Percentiles rank a stretch among this genome's conserved stretches.
Conservation (phyloP, 2,329 filamentous ascomycete species). For the Atkinsonella hypoxylon region DNA sequence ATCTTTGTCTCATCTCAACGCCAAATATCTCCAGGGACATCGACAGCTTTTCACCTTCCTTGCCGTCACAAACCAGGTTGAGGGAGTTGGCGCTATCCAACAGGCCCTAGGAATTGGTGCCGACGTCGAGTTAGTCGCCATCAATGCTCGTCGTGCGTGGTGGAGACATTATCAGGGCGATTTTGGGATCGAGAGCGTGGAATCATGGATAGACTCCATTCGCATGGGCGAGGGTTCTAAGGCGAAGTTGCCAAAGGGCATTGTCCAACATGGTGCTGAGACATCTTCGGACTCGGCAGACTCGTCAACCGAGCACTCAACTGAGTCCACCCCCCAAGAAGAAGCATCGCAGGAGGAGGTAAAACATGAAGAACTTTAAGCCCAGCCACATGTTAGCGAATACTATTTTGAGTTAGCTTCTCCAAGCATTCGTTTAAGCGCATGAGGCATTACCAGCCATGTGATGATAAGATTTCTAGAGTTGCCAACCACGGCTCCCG, state of each 20-base stretch:
- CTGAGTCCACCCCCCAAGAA: slow-evolving; percentile 11
- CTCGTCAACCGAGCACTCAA: slow-evolving; percentile 10
- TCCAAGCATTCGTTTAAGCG: too few species aligned
- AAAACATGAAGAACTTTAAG: slow-evolving; percentile 39
- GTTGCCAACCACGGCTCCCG: background rate
- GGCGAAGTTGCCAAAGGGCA: slow-evolving; percentile 54
- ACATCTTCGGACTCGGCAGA: slow-evolving; percentile 9
- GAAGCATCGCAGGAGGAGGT: slow-evolving; percentile 16
- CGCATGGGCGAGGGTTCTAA: slow-evolving; percentile 79
- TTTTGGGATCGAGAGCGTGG: slow-evolving; percentile 51
- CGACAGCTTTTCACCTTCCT: slow-evolving; percentile 75
- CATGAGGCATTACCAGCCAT: too few species aligned
- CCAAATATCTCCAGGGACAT: slow-evolving; percentile 57
- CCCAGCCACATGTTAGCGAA: background rate
- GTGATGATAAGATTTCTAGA: too few species aligned
- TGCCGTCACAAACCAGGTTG: slow-evolving; percentile 47
- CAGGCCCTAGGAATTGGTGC: slow-evolving; percentile 44
- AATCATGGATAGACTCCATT: slow-evolving; percentile 84
- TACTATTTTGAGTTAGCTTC: too few species aligned
- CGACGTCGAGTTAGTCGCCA: slow-evolving; percentile 60
- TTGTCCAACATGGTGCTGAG: slow-evolving; percentile 30
- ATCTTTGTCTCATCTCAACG: slow-evolving; percentile 59
- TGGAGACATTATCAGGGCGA: slow-evolving; percentile 61
- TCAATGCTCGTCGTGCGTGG: slow-evolving; percentile 81
- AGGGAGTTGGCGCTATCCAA: slow-evolving; percentile 29